Percentiles rank a stretch among this genome's conserved stretches.
Evolutionary conservation across 176 grass and related monocot species (phyloP).

Genomic region (Typha latifolia): DNA sequence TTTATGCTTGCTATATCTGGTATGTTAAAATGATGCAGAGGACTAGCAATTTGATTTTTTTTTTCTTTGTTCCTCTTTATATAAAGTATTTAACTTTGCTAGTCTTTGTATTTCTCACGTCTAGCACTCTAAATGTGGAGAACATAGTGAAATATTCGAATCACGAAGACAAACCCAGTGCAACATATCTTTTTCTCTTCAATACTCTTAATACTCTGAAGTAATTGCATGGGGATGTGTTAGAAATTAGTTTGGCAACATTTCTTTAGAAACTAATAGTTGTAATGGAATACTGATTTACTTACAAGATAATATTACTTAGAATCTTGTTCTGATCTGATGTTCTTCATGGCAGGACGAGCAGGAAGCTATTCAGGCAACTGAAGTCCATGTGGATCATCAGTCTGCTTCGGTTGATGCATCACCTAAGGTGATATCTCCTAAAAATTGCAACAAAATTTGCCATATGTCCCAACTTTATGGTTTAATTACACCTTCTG

Average conservation of each 20-base stretch:
- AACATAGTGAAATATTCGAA: background rate
- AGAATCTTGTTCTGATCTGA: conserved; percentile 7
- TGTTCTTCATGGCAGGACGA: conserved; percentile 22
- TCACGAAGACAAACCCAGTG: background rate
- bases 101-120: background rate
- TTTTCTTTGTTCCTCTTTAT: background rate
- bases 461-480: background rate
- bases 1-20: background rate
- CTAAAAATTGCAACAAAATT: background rate
- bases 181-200: background rate
- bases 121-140: background rate
- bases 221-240: background rate
- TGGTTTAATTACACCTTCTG: background rate
- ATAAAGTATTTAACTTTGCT: background rate
- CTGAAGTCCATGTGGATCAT: conserved; percentile 26
- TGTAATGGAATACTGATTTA: background rate
- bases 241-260: background rate
- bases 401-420: conserved; percentile 19
- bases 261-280: no score
- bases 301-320: background rate
- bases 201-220: background rate
- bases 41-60: background rate
- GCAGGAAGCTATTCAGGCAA: conserved; percentile 18
- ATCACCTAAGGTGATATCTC: conserved; percentile 28
- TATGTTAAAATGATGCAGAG: background rate